phyloP scores from a whole-genome alignment of 2,329 filamentous ascomycete species.

The Sclerotiophoma versabilis region DNA sequence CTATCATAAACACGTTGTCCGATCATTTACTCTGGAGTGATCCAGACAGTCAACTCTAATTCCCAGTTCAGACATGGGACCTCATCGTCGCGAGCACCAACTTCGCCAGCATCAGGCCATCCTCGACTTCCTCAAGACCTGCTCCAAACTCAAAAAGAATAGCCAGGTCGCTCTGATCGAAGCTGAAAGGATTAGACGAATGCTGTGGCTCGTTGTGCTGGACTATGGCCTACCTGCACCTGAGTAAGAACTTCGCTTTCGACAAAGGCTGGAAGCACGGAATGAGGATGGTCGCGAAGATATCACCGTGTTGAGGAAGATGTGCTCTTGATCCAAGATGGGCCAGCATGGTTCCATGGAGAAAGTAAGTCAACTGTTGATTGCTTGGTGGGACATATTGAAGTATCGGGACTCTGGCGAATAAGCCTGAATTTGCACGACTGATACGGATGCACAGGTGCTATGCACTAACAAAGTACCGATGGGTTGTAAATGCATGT shows the following conservation, averaged over 20 bases:
- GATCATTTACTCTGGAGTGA: too few relatives aligned
- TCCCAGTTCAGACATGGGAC: slow-evolving; percentile 47
- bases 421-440: too few relatives aligned
- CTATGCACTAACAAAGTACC: slow-evolving; percentile 21
- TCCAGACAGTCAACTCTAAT: too few relatives aligned
- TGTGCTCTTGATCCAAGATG: slow-evolving; percentile 51
- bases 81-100: slow-evolving; percentile 31
- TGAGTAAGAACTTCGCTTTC: slow-evolving; percentile 49
- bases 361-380: slow-evolving; percentile 51
- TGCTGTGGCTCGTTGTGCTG: slow-evolving; percentile 52
- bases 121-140: slow-evolving; percentile 52
- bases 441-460: slow-evolving; percentile 49
- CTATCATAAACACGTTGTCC: too few relatives aligned
- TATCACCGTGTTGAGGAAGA: slow-evolving; percentile 52
- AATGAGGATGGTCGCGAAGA: slow-evolving; percentile 48
- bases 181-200: slow-evolving; percentile 50
- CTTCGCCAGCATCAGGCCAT: slow-evolving; percentile 39
- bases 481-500: not conserved
- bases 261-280: slow-evolving; percentile 47
- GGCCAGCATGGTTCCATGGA: slow-evolving; percentile 51
- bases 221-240: slow-evolving; percentile 53
- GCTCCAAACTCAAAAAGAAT: slow-evolving; percentile 43
- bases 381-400: slow-evolving; percentile 49
- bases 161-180: slow-evolving; percentile 52
- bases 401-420: slow-evolving; percentile 31